These are phyloP conservation scores for Spiraea crenata DNA, from an alignment of 331 rosid genomes.

Conservation along the genomic window DNA sequence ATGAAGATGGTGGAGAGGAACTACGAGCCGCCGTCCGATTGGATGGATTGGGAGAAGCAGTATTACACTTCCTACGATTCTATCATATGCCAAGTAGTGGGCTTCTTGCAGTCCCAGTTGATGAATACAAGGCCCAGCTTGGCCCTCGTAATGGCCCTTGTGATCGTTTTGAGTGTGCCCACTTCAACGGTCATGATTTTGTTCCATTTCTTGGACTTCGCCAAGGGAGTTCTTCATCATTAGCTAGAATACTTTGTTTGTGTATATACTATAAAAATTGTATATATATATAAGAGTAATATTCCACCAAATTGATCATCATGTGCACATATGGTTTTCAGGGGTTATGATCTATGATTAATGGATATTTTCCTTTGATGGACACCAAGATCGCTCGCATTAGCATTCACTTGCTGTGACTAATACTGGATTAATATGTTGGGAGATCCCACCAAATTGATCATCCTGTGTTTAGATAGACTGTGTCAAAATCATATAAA, in stretches of 20 bases:
- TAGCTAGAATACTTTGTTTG: neutral
- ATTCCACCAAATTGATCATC: neutral
- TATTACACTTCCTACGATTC: slow-evolving; percentile 33
- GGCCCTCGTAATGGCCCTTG: slow-evolving; percentile 28
- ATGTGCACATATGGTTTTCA: too few relatives aligned
- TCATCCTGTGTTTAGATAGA: too few relatives aligned
- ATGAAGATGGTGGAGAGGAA: slow-evolving; percentile 47
- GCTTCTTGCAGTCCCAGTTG: slow-evolving; percentile 38
- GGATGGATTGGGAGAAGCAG: slow-evolving; percentile 50
- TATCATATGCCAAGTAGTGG: slow-evolving; percentile 29
- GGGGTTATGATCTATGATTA: too few relatives aligned
- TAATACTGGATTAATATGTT: too few relatives aligned
- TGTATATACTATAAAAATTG: neutral
- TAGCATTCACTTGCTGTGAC: too few relatives aligned
- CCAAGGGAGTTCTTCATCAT: neutral
- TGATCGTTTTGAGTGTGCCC: slow-evolving; percentile 28
- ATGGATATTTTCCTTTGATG: too few relatives aligned
- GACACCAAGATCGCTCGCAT: too few relatives aligned
- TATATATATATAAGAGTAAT: too few relatives aligned
- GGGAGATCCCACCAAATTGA: too few relatives aligned
- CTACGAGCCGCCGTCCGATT: slow-evolving; percentile 39
- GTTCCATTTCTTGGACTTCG: slow-evolving; percentile 21
- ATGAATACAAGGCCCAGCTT: slow-evolving; percentile 45
- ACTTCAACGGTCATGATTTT: slow-evolving; percentile 25
- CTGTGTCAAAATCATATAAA: too few relatives aligned